Evolutionary conservation across 2,329 filamentous ascomycete genomes (phyloP).

Genomic region (Aureobasidium sp.): DNA sequence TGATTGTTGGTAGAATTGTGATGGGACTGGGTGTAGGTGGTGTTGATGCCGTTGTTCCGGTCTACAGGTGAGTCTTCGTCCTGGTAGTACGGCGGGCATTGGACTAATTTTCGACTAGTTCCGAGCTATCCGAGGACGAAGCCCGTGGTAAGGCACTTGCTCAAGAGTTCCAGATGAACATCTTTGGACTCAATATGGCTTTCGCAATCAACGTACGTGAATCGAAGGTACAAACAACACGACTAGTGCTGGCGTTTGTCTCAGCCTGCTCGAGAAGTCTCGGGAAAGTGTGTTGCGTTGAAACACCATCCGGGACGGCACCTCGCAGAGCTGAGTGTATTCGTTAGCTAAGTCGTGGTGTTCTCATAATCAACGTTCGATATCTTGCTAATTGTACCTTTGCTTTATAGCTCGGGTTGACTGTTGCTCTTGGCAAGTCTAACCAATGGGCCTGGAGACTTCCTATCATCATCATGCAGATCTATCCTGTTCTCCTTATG

Average conservation of each 20-base stretch:
- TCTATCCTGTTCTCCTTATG: constrained; percentile 47
- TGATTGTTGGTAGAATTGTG: constrained; percentile 42
- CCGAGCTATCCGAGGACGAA: constrained; percentile 48
- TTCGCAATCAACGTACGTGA: constrained; percentile 44
- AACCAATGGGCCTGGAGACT: constrained; percentile 54
- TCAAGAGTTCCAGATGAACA: constrained; percentile 57
- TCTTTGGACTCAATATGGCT: constrained; percentile 52
- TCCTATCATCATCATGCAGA: constrained; percentile 53
- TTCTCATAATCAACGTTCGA: too few relatives aligned
- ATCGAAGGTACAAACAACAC: too few relatives aligned
- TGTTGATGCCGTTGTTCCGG: constrained; percentile 52
- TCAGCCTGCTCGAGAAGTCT: too few relatives aligned
- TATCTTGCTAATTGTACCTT: too few relatives aligned
- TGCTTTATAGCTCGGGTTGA: constrained; percentile 34
- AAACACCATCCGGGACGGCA: too few relatives aligned
- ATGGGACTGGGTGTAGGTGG: constrained; percentile 53
- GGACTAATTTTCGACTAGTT: constrained; percentile 18
- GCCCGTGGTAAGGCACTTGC: constrained; percentile 49
- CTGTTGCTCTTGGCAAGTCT: constrained; percentile 43
- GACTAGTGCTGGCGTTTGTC: too few relatives aligned
- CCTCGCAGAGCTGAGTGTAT: too few relatives aligned
- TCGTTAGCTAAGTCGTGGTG: too few relatives aligned
- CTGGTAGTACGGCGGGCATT: too few relatives aligned
- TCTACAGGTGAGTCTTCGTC: constrained; percentile 36
- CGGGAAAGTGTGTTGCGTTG: too few relatives aligned